phyloP scores from a whole-genome alignment of 345 rosid species.

The Raphanus raphanistrum region DNA sequence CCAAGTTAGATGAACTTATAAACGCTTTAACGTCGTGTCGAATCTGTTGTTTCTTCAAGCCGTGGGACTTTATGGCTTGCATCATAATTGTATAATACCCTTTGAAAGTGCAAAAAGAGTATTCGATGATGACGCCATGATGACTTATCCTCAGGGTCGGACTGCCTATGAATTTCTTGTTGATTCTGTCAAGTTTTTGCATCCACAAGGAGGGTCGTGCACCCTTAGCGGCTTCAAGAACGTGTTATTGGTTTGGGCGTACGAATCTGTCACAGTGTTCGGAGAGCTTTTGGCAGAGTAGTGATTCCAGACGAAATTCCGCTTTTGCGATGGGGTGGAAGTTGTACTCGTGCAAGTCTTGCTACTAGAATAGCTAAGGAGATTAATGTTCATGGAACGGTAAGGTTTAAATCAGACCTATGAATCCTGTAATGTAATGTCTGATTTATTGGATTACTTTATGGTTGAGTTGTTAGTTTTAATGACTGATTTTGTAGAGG shows the following conservation, averaged over 20 bases:
- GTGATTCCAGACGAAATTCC: neutral
- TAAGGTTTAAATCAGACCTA: neutral
- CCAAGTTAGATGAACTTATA: too few species aligned
- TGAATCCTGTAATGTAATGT: neutral
- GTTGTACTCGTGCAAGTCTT: neutral
- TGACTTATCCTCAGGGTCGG: neutral
- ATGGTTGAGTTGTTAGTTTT: neutral
- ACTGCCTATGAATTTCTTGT: neutral
- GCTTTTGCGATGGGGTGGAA: neutral
- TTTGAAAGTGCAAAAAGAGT: too few species aligned
- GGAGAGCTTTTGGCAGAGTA: neutral
- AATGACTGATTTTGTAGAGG: too few species aligned
- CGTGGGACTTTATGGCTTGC: too few species aligned
- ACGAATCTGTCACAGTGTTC: neutral
- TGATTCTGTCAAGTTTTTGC: neutral
- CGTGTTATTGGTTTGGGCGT: neutral
- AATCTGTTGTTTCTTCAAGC: too few species aligned
- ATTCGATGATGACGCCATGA: neutral
- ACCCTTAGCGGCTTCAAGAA: neutral
- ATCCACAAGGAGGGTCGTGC: neutral
- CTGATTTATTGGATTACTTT: neutral
- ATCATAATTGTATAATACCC: too few species aligned
- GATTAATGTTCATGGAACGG: neutral
- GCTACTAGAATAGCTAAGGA: neutral
- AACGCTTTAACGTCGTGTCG: too few species aligned